Evolutionary conservation across 164 flowering plant species (phyloP), one percentile per base, ranked within the genome.

Genomic region (Platanus orientalis): DNA sequence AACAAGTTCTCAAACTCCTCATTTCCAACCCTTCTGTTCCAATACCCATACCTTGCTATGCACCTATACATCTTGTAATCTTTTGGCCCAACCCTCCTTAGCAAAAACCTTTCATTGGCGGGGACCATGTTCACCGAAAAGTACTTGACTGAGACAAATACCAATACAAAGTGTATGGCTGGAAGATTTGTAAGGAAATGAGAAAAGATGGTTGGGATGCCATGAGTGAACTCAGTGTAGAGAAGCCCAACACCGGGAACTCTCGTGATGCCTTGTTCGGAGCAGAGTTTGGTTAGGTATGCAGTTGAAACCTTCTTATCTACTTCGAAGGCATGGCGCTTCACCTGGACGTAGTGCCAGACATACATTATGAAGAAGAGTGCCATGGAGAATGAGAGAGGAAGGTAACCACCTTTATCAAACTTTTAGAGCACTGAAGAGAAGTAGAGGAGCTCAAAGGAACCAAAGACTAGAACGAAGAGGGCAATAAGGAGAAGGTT

Each of bases 81-180:
- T 50, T 65, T 61, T 3, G 74, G 62, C 42, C 66, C 66, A 1
- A 71, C 74, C 24, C 74, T 21, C 36, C 66, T 36, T 7, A 71
- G 52, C 53, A 71, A 32, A 47, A 65, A 66, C 28, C 70, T 36
- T 24, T 71, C 74, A 11, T 62, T 45, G 0, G 55, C 47, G 5
- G 66, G 70, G 19, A 73, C 73, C 52, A 60, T 73, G 65, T 61
- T 73, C 48, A 73, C 62, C 0, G 65, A 66, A 54, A 73, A 44
- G 30, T 65, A 65, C 49, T 69, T 68, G 24, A 73, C 57, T 0
- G 76, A 73, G 62, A 68, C 76, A 11, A 73, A 69, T 26, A 73
- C 73, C 11, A 73, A 28, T 0, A 73, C 76, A 0, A 73, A 73
- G 64, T 73, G 76, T 27, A 69, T 57, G 10, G 76, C 76, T 2